A percentile compares a stretch with the other conserved stretches of the same genome.
Evolutionary conservation across 1,284 basidiomycete genomes (phyloP).

Genomic region (Marasmius oreades): DNA sequence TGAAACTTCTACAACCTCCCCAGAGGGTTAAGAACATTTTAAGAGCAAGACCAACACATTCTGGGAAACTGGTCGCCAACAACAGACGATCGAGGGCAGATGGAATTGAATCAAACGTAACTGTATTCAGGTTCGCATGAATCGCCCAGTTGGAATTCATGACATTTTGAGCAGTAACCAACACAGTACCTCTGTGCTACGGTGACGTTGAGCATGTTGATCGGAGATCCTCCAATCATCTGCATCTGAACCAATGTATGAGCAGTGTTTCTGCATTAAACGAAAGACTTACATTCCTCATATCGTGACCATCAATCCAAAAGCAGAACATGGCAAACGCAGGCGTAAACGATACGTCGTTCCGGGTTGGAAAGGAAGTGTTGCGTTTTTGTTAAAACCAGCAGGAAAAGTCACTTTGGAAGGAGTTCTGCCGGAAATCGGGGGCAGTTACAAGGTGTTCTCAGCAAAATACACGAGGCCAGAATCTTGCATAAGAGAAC

Average conservation of each 20-base stretch:
- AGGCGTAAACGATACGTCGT: slow-evolving; percentile 71
- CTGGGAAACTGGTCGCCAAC: too few species aligned
- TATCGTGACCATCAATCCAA: slow-evolving; percentile 90
- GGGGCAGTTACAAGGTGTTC: slow-evolving; percentile 66
- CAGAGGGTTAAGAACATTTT: too few species aligned
- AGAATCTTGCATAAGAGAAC: slow-evolving; percentile 43
- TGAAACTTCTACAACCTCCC: too few species aligned
- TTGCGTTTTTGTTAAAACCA: slow-evolving; percentile 86
- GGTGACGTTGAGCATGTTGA: slow-evolving; percentile 69
- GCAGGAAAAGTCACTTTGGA: slow-evolving; percentile 49
- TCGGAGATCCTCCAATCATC: slow-evolving; percentile 73
- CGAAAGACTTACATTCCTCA: slow-evolving; percentile 68
- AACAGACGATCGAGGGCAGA: slow-evolving; percentile 59
- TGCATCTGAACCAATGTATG: slow-evolving; percentile 29
- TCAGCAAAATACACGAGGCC: slow-evolving; percentile 84
- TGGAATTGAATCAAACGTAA: slow-evolving; percentile 85
- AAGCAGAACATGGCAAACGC: slow-evolving; percentile 77
- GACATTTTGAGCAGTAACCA: slow-evolving; percentile 88
- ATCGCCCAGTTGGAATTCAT: slow-evolving; percentile 83
- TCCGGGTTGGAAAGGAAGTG: slow-evolving; percentile 79
- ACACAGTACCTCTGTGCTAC: slow-evolving; percentile 94
- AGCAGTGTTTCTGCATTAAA: neutral
- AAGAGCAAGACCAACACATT: too few species aligned
- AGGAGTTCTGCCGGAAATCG: slow-evolving; percentile 47
- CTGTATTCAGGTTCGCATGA: slow-evolving; percentile 84